These are phyloP conservation scores for Yamadazyma sp. DNA, from an alignment of 1,139 yeast genomes.

Conservation along the genomic window DNA sequence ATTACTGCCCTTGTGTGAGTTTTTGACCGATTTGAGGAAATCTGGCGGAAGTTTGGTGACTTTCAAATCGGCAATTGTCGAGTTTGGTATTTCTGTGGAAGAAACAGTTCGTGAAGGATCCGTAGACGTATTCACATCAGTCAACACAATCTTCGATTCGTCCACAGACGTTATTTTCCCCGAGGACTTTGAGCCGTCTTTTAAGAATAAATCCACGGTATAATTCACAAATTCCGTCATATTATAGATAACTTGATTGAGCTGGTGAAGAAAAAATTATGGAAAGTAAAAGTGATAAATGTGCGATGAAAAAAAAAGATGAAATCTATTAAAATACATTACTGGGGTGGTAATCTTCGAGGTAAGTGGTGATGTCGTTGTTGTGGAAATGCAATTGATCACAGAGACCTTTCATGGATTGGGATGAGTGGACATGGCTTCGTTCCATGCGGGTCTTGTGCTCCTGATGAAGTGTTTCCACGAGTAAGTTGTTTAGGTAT, in stretches of 20 bases:
- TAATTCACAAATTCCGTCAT: constrained; percentile 54
- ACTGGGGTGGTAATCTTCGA: constrained; percentile 9
- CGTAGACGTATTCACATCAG: constrained; percentile 28
- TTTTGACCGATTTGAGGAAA: constrained; percentile 19
- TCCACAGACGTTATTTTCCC: constrained; percentile 51
- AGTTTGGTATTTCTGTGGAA: constrained; percentile 29
- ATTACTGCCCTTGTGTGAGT: constrained; percentile 12
- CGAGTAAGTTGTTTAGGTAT: constrained; percentile 22
- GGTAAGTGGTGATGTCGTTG: constrained; percentile 8
- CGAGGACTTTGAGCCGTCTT: constrained; percentile 42
- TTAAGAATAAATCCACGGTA: constrained; percentile 50
- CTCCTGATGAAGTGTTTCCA: constrained; percentile 1
- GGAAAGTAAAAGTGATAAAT: not conserved
- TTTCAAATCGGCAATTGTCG: constrained; percentile 46
- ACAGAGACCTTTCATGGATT: constrained; percentile 1
- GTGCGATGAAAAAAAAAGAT: not conserved
- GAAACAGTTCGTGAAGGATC: constrained; percentile 19
- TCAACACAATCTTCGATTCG: constrained; percentile 37
- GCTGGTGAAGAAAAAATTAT: not conserved
- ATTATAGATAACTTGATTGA: not conserved
- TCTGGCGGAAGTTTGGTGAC: constrained; percentile 50
- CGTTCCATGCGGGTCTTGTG: constrained; percentile 2
- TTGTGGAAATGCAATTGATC: constrained; percentile 4
- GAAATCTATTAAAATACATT: constrained; percentile 5
- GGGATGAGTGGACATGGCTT: not conserved